Conservation (phyloP, 441 rosid genomes). For the Kokia cookei region DNA sequence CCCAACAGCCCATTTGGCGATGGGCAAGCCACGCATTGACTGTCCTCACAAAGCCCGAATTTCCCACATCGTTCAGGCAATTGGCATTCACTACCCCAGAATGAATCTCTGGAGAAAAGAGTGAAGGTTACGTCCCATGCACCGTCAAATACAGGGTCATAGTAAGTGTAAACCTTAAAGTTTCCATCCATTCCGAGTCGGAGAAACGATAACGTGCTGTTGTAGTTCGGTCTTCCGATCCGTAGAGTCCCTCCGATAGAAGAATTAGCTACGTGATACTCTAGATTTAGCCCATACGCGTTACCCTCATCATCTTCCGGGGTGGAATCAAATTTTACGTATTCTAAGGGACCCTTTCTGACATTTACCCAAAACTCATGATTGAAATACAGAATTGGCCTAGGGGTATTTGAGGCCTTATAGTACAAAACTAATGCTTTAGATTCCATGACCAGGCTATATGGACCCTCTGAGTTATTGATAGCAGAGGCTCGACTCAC, state of each 20-base stretch:
- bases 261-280: neutral
- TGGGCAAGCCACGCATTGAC: neutral
- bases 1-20: conserved; percentile 19
- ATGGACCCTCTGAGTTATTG: neutral
- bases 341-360: neutral
- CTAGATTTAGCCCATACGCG: neutral
- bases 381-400: neutral
- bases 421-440: neutral
- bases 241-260: neutral
- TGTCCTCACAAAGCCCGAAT: neutral
- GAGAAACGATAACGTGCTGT: conserved; percentile 36
- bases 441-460: neutral
- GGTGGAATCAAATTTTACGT: neutral
- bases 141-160: conserved; percentile 9
- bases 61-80: neutral
- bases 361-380: neutral
- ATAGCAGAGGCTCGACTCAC: neutral
- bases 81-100: neutral
- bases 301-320: neutral
- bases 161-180: conserved; percentile 36
- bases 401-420: neutral
- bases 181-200: conserved; percentile 47
- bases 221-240: conserved; percentile 26
- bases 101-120: neutral
- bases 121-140: neutral